Base-by-base conservation (phyloP, 1,284 basidiomycete genomes). In the Irpex lacteus region DNA sequence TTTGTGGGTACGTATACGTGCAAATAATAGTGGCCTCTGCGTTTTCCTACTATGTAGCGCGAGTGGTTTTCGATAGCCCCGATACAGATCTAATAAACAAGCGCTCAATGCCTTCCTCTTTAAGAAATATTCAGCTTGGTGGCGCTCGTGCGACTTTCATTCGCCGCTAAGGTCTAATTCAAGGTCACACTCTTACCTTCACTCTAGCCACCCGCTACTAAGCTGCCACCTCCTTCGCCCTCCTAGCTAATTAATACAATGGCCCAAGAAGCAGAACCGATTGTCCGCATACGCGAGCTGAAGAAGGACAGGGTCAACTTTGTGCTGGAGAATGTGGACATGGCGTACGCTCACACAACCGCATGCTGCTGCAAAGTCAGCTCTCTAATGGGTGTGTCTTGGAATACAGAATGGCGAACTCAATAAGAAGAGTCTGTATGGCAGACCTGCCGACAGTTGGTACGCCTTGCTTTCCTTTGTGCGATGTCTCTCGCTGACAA, bases 361-460 rank as follows among this genome's bases (percentile, higher is more conserved):
- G 26, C 7, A 36, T 53, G 18, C 9, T 44, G 26, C 26, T 59
- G 37, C 6, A 9, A 59, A 26, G 36, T 47, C 18, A 36, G 34
- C 57, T 57, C 62, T 38, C 60, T 58, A 58, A 56, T 21, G 8
- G 47, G 50, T 26, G 11, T 52, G 26, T 50, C 40, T 61, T 34
- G 21, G 26, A 3, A 26, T 26, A 26, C 64, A 92, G 93, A 55
- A 91, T 96, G 71, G 95, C 94, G 59, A 97, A 97, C 77, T 94
- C 93, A 2, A 74, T 98, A 55, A 84, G 96, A 70, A 84, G 96
- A 71, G 91, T 94, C 32, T 89, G 97, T 82, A 96, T 98, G 80
- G 95, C 95, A n/a, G 94, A 97, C 76, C 87, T 98, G 66, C 93
- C 95, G 13, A 98, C 96, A 64, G 84, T 98, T 65, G 93, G 95